phyloP scores from a whole-genome alignment of 108 stramenopile species.

The Ochromonas danica region DNA sequence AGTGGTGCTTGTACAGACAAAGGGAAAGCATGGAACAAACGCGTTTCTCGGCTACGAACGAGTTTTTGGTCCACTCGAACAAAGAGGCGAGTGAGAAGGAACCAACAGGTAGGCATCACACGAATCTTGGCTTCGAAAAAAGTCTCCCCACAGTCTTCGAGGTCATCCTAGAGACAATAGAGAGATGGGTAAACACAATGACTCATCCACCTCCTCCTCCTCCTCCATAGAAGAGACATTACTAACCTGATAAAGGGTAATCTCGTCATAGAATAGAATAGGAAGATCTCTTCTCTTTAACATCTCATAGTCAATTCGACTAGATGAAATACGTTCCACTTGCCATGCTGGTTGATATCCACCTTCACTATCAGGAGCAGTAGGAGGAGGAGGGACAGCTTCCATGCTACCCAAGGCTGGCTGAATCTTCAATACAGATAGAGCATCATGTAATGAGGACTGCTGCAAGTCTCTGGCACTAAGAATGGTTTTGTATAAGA shows the following conservation, averaged over 20 bases:
- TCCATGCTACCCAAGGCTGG: too few relatives aligned
- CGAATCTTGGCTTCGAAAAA: slow-evolving; percentile 49
- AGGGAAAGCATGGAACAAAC: background rate
- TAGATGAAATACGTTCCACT: slow-evolving; percentile 3
- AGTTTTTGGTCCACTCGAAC: slow-evolving; percentile 51
- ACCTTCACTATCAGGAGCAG: background rate
- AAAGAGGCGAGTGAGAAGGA: slow-evolving; percentile 49
- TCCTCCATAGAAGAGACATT: background rate
- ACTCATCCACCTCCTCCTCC: background rate
- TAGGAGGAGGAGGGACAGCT: background rate
- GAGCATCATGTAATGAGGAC: too few relatives aligned
- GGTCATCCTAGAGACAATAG: slow-evolving; percentile 51
- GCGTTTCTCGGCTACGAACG: slow-evolving; percentile 19
- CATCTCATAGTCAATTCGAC: slow-evolving; percentile 47
- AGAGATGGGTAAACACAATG: background rate
- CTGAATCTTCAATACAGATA: too few relatives aligned
- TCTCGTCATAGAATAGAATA: slow-evolving; percentile 55
- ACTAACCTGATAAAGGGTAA: slow-evolving; percentile 38
- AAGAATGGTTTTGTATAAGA: too few relatives aligned
- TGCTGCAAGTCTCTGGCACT: background rate
- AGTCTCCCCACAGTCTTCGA: slow-evolving; percentile 50
- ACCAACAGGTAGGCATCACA: slow-evolving; percentile 53
- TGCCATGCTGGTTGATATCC: background rate
- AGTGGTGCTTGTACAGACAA: too few relatives aligned
- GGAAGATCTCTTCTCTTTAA: slow-evolving; percentile 42